These are phyloP conservation scores for Phragmites australis DNA, from an alignment of 176 grass and related monocot species.

Conservation along the genomic window DNA sequence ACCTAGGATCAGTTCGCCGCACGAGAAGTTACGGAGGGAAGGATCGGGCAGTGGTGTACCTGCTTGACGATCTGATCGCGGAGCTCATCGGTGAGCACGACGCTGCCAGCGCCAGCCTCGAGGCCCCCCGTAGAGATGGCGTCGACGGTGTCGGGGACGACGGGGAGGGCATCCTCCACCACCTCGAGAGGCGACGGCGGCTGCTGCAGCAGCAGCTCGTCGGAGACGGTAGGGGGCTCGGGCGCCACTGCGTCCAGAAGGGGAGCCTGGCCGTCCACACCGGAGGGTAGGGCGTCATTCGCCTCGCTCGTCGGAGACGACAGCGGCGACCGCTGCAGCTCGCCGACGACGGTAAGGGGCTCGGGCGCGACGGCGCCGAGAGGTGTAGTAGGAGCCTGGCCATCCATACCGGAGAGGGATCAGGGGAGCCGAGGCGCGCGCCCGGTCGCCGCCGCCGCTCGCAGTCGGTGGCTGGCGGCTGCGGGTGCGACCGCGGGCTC, in stretches of 20 bases:
- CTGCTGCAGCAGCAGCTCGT: neutral
- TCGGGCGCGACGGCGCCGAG: neutral
- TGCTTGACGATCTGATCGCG: slow-evolving; percentile 75
- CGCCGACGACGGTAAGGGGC: slow-evolving; percentile 3
- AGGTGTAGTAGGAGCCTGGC: neutral
- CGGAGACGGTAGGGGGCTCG: neutral
- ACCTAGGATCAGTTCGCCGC: neutral
- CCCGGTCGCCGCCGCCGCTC: slow-evolving; percentile 19
- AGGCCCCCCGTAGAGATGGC: neutral
- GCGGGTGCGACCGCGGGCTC: slow-evolving; percentile 26
- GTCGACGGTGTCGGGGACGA: neutral
- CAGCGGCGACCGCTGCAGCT: neutral
- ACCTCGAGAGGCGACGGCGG: neutral
- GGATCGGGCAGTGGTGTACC: slow-evolving; percentile 19
- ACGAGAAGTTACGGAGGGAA: neutral
- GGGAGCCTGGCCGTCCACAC: slow-evolving; percentile 39
- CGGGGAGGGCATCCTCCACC: slow-evolving; percentile 6
- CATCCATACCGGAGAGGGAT: neutral
- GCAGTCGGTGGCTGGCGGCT: slow-evolving; percentile 32
- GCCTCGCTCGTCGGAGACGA: neutral
- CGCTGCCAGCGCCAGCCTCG: slow-evolving; percentile 5
- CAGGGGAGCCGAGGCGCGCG: slow-evolving; percentile 40
- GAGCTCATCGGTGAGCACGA: slow-evolving; percentile 69
- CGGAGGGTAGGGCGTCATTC: neutral
- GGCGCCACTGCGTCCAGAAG: neutral